These are phyloP conservation scores for Dipodascus geniculatus DNA, from an alignment of 805 yeast genomes.

Conservation along the genomic window DNA sequence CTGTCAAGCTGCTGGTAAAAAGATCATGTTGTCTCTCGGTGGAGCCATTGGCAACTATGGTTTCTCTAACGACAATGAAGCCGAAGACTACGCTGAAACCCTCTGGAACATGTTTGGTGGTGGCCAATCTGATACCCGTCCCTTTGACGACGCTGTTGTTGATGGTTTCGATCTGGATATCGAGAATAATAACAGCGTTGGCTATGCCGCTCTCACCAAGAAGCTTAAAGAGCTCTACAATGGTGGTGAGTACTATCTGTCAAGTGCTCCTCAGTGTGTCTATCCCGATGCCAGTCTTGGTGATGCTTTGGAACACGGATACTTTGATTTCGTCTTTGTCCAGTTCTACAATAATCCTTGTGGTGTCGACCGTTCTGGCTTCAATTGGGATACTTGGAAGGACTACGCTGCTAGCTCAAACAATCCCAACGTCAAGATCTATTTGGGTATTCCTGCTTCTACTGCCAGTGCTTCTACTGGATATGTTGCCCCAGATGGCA, in stretches of 20 bases:
- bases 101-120: slow-evolving; percentile 46
- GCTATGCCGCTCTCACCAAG: slow-evolving; percentile 56
- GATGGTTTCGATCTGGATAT: slow-evolving; percentile 81
- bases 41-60: slow-evolving; percentile 57
- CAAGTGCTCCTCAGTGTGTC: slow-evolving; percentile 91
- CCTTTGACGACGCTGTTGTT: slow-evolving; percentile 61
- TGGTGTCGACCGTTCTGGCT: slow-evolving; percentile 31
- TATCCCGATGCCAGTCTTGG: slow-evolving; percentile 69
- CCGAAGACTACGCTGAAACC: slow-evolving; percentile 43
- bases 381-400: slow-evolving; percentile 69
- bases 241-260: slow-evolving; percentile 43
- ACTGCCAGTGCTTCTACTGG: slow-evolving; percentile 44
- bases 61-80: slow-evolving; percentile 39
- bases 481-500: slow-evolving; percentile 27
- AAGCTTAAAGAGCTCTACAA: slow-evolving; percentile 33
- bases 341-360: slow-evolving; percentile 89
- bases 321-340: slow-evolving; percentile 70
- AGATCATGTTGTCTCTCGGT: slow-evolving; percentile 65
- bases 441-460: slow-evolving; percentile 64
- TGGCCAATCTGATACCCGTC: slow-evolving; percentile 30
- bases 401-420: slow-evolving; percentile 50
- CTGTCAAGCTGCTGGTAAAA: slow-evolving; percentile 73
- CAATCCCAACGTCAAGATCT: slow-evolving; percentile 58
- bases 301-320: slow-evolving; percentile 51
- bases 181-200: slow-evolving; percentile 46